Conservation (phyloP, 805 yeast genomes). For the Candida vaughaniae region DNA sequence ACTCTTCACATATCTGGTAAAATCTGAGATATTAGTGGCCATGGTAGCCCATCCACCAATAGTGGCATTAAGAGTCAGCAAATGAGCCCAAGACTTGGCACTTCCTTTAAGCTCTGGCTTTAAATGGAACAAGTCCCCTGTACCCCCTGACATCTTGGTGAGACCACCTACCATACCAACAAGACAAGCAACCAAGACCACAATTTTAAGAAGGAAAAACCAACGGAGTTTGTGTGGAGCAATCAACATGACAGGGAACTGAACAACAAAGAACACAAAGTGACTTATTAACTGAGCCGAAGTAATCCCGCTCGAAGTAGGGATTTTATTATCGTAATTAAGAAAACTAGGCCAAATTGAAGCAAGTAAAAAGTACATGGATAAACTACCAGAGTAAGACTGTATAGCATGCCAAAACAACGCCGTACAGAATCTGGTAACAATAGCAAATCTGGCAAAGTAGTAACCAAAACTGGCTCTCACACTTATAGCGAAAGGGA, state of each 20-base stretch:
- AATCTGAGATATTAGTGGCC: constrained; percentile 37
- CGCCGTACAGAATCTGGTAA: constrained; percentile 31
- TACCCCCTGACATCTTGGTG: constrained; percentile 10
- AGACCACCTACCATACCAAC: constrained; percentile 12
- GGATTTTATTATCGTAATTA: constrained; percentile 21
- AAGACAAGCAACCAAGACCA: constrained; percentile 17
- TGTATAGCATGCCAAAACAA: constrained; percentile 26
- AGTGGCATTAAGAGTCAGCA: constrained; percentile 24
- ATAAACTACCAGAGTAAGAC: constrained; percentile 23
- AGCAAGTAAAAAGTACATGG: constrained; percentile 25
- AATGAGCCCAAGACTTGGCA: constrained; percentile 22
- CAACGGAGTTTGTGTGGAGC: constrained; percentile 33
- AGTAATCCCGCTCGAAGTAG: constrained; percentile 20
- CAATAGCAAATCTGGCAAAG: constrained; percentile 27
- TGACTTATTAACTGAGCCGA: constrained; percentile 29
- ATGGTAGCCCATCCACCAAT: constrained; percentile 37
- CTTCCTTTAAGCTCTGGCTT: constrained; percentile 16
- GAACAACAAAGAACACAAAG: constrained; percentile 28
- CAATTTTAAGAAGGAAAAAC: constrained; percentile 30
- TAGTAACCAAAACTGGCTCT: constrained; percentile 32
- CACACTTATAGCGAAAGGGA: constrained; percentile 33
- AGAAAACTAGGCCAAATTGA: constrained; percentile 26
- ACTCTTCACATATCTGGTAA: constrained; percentile 35
- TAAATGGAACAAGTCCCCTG: constrained; percentile 11
- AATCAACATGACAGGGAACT: constrained; percentile 30